phyloP scores from a whole-genome alignment of 352 stramenopile genomes.

The Pythium diclinum region DNA sequence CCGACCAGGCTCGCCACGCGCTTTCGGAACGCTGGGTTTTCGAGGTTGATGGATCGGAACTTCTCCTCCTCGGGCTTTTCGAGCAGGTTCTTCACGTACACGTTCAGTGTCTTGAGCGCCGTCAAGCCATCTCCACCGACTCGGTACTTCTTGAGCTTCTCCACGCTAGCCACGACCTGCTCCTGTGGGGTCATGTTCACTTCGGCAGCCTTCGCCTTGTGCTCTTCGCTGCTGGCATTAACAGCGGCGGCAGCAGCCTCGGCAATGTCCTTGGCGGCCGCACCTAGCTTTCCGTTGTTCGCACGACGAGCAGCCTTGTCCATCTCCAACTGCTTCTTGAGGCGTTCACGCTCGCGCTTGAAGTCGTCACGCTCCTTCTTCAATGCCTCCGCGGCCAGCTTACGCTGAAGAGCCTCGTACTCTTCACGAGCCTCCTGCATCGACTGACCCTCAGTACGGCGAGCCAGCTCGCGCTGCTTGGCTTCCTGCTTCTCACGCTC shows the following conservation, averaged over 20 bases:
- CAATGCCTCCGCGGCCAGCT: conserved; percentile 72
- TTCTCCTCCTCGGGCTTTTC: conserved; percentile 89
- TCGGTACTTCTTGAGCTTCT: conserved; percentile 83
- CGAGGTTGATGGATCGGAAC: conserved; percentile 89
- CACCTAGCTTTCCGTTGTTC: conserved; percentile 76
- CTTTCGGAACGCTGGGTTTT: conserved; percentile 89
- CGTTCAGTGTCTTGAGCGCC: conserved; percentile 78
- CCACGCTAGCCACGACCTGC: conserved; percentile 66
- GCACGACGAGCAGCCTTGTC: conserved; percentile 90
- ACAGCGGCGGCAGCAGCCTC: background rate
- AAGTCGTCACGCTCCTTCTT: conserved; percentile 89
- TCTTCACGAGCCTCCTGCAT: conserved; percentile 77
- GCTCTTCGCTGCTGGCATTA: conserved; percentile 11
- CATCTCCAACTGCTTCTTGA: conserved; percentile 87
- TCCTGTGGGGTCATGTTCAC: conserved; percentile 53
- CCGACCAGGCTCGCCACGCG: conserved; percentile 83
- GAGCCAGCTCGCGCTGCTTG: conserved; percentile 61
- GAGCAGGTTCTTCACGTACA: conserved; percentile 87
- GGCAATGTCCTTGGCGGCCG: conserved; percentile 57
- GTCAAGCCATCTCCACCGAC: conserved; percentile 79
- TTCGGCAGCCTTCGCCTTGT: conserved; percentile 35
- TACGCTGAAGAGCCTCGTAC: conserved; percentile 76
- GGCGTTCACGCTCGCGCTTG: conserved; percentile 85
- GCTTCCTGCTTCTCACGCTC: conserved; percentile 57
- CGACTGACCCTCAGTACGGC: conserved; percentile 70